These are phyloP conservation scores for Ascochyta koolunga DNA, from an alignment of 2,329 filamentous ascomycete genomes.

Conservation along the genomic window DNA sequence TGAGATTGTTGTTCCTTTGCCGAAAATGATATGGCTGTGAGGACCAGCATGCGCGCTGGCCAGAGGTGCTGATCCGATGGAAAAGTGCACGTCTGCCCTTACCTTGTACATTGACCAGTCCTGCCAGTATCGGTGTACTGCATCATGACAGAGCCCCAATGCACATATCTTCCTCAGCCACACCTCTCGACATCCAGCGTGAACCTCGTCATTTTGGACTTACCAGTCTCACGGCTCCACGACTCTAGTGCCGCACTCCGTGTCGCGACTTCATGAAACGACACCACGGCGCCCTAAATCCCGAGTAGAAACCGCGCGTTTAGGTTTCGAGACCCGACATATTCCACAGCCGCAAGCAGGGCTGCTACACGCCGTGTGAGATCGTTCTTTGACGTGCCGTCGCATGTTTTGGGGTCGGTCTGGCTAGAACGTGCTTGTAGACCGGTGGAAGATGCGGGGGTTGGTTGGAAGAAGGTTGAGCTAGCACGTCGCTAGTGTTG, in stretches of 20 bases:
- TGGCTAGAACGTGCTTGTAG: background rate
- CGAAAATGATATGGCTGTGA: no score
- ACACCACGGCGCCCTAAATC: slow-evolving; percentile 12
- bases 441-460: background rate
- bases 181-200: background rate
- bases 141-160: background rate
- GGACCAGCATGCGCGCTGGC: background rate
- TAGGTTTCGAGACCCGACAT: slow-evolving; percentile 32
- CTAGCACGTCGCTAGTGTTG: slow-evolving; percentile 17
- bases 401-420: background rate
- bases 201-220: background rate
- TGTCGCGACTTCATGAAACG: slow-evolving; percentile 20
- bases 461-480: slow-evolving; percentile 13
- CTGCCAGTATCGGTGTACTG: background rate
- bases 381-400: slow-evolving; percentile 5
- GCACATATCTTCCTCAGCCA: slow-evolving; percentile 7
- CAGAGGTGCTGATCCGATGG: background rate
- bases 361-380: slow-evolving; percentile 20
- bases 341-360: background rate
- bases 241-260: slow-evolving; percentile 3
- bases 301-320: slow-evolving; percentile 18
- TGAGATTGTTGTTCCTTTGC: background rate
- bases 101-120: background rate
- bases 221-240: background rate
- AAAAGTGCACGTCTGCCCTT: background rate